Base-by-base conservation (phyloP, 2,329 filamentous ascomycete genomes). In the Rhynchosporium graminicola region DNA sequence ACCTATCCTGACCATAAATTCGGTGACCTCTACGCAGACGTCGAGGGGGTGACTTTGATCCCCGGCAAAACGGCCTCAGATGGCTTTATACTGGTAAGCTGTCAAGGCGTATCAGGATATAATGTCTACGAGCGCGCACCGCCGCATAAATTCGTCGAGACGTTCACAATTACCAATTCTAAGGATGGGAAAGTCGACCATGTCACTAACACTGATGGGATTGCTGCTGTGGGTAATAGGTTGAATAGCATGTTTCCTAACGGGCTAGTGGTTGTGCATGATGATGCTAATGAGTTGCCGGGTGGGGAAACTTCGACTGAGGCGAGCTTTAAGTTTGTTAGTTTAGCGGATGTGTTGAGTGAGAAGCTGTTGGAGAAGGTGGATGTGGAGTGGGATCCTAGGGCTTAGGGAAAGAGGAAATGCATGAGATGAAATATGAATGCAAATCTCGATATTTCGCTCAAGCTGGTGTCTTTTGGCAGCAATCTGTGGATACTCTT, bases 251-350 rank as follows among this genome's bases (percentile, higher is more conserved):
- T 46, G 55, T 57, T 57, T 47, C 55, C 55, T 2, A 33, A 0
- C 7, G 55, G 55, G 2, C 20, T 57, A 29, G 26, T 57, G 36
- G 55, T 47, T n/a, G 40, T 57, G 20, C 55, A 57, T 57, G 55
- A 57, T 57, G 55, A 57, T 57, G 43, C 55, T 5, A 57, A 57
- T 57, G 55, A 57, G 55, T 28, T 57, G 55, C 42, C 40, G 13
- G 55, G 42, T 26, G 55, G 55, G 26, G 55, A 40, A 2, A 48
- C 55, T 26, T 42, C 55, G 15, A 43, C 47, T 15, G 43, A 57
- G 43, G 31, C 55, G 29, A 57, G 42, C 8, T 57, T 57, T 26
- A 57, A 57, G 29, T 20, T 57, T 6, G 55, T 57, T 0, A 33
- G 42, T 13, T 36, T 57, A 42, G 43, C 42, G 29, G 42, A 47